phyloP scores from a whole-genome alignment of 176 grass and related monocot genomes.

The Otatea glauca region DNA sequence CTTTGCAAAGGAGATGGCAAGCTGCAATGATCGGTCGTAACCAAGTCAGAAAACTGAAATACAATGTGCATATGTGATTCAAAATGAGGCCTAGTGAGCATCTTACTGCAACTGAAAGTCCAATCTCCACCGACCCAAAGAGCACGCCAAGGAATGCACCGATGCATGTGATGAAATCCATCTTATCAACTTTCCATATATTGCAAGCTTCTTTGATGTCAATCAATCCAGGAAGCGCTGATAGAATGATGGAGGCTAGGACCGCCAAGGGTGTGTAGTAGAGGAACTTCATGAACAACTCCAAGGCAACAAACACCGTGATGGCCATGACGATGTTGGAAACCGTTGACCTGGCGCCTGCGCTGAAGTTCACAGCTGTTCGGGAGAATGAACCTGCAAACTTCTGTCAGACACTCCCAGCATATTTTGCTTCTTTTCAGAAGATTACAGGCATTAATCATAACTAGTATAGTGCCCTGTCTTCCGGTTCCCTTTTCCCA shows the following conservation, averaged over 20 bases:
- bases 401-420: not conserved
- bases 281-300: constrained; percentile 75
- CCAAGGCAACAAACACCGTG: constrained; percentile 70
- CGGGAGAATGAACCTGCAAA: constrained; percentile 88
- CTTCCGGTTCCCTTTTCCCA: too few relatives aligned
- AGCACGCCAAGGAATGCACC: constrained; percentile 86
- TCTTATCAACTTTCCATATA: constrained; percentile 93
- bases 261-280: constrained; percentile 96
- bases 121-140: constrained; percentile 91
- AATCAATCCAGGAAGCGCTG: constrained; percentile 85
- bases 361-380: constrained; percentile 91
- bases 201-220: constrained; percentile 74
- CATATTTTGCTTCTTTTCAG: not conserved
- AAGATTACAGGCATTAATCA: not conserved
- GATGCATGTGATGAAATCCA: constrained; percentile 84
- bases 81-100: not conserved
- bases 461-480: too few relatives aligned
- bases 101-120: constrained; percentile 76
- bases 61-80: not conserved
- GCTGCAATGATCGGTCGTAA: constrained; percentile 40
- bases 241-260: constrained; percentile 92
- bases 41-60: constrained; percentile 26
- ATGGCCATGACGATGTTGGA: constrained; percentile 93
- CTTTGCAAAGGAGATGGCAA: constrained; percentile 80
- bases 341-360: constrained; percentile 73